Evolutionary conservation across 176 grass and related monocot genomes (phyloP), one percentile per base, ranked within the genome.

Genomic region (Aegilops bicornis): DNA sequence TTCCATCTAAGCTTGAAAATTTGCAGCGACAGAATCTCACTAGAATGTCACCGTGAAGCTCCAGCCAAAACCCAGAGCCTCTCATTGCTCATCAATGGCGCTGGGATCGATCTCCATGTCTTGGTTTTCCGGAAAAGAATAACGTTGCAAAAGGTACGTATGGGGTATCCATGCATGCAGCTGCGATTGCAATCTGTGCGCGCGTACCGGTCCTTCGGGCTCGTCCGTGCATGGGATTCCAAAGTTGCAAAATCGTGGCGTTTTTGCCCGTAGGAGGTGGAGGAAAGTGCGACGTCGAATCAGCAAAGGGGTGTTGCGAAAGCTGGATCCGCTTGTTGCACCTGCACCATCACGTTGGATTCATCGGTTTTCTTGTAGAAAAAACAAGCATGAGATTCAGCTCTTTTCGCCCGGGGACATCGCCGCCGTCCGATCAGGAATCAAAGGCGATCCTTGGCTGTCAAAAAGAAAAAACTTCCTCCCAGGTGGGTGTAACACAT

Each of bases 181-280:
- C 61, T 56, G 77, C 61, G 36, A 17, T 17, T 36, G 32, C 35
- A 72, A 2, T 7, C 14, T 68, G 64, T 32, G 33, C 22, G 40
- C 1, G 77, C 20, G 69, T 29, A 56, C 77, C 8, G n/a, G 39
- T 62, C 71, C 78, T 81, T 79, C 33, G 69, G 69, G 67, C 24
- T 76, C 62, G 45, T 30, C 37, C 70, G 47, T 31, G 20, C 90
- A 85, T 85, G 82, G 82, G 90, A 91, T 91, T 59, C 90, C 90
- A 88, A 91, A 91, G 90, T 36, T 71, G 64, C 82, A 8, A 62
- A 76, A 76, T 2, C 63, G 33, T 58, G 37, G 60, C 20, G 73
- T 73, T 50, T 89, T 65, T 74, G 33, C n/a, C 15, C 42, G 33
- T 2, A 31, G 76, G 54, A 33, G 19, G 24, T 25, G 19, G 75